phyloP scores from a whole-genome alignment of 768 basidiomycete genomes.

The Crepidotus variabilis region DNA sequence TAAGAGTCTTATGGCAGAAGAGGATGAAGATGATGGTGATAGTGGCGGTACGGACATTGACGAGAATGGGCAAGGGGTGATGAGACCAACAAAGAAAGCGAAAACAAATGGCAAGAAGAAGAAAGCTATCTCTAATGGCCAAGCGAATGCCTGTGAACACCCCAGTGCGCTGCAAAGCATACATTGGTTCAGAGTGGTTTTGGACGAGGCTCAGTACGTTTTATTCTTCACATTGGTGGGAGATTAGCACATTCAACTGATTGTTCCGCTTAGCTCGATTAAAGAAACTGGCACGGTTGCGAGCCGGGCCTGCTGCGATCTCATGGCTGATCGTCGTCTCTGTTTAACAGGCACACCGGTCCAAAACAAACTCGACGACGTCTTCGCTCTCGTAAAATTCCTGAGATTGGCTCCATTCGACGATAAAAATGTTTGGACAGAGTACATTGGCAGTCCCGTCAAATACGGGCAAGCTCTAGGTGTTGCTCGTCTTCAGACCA shows the following conservation, averaged over 20 bases:
- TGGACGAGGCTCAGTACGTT: conserved; percentile 95
- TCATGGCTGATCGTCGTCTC: conserved; percentile 88
- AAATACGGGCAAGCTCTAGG: conserved; percentile 90
- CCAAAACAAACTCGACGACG: conserved; percentile 98
- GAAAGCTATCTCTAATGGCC: conserved; percentile 34
- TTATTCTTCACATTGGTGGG: not conserved
- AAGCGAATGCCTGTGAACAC: conserved; percentile 36
- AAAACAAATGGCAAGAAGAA: conserved; percentile 67
- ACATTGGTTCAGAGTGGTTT: conserved; percentile 93
- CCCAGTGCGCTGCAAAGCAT: conserved; percentile 89
- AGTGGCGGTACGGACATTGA: conserved; percentile 70
- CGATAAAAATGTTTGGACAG: conserved; percentile 90
- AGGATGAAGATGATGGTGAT: conserved; percentile 67
- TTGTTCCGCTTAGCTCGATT: conserved; percentile 64
- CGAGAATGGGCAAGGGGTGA: conserved; percentile 59
- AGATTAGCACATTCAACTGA: not conserved
- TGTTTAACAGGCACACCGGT: conserved; percentile 98
- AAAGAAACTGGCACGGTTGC: conserved; percentile 95
- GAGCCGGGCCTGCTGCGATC: conserved; percentile 91
- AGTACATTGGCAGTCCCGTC: conserved; percentile 88
- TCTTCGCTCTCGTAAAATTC: conserved; percentile 96
- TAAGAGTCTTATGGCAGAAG: conserved; percentile 57
- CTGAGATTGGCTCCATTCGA: conserved; percentile 88
- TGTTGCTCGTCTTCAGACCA: conserved; percentile 88
- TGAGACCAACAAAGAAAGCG: conserved; percentile 61